Evolutionary conservation across 768 basidiomycete genomes (phyloP).

Genomic region (Leccinellum rugosiceps): DNA sequence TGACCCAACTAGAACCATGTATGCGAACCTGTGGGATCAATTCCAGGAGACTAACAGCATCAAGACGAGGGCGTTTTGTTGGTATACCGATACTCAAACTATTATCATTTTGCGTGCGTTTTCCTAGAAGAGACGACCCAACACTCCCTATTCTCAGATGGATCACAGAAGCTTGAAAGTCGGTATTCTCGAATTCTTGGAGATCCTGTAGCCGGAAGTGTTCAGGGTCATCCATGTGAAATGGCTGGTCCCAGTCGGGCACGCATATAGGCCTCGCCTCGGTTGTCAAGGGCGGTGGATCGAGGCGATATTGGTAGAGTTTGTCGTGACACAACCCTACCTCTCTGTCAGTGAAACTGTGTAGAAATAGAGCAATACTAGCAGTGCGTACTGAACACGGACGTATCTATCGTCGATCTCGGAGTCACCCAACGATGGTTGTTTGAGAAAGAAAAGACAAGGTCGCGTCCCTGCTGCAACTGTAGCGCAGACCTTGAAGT

Average conservation of each 20-base stretch:
- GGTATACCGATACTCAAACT: slow-evolving; percentile 9
- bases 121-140: slow-evolving; percentile 1
- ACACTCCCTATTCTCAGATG: neutral
- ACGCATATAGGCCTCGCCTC: slow-evolving; percentile 3
- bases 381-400: slow-evolving; percentile 22
- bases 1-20: neutral
- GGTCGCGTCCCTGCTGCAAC: slow-evolving; percentile 20
- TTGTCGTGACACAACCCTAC: slow-evolving; percentile 15
- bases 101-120: slow-evolving; percentile 4
- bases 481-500: neutral
- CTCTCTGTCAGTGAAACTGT: slow-evolving; percentile 8
- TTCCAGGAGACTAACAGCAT: slow-evolving; percentile 33
- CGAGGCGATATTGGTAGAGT: slow-evolving; percentile 23
- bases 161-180: slow-evolving; percentile 21
- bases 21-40: slow-evolving; percentile 46
- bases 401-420: slow-evolving; percentile 6
- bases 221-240: slow-evolving; percentile 32
- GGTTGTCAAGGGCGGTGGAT: slow-evolving; percentile 14
- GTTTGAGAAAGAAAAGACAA: slow-evolving; percentile 16
- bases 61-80: slow-evolving; percentile 35
- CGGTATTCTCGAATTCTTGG: slow-evolving; percentile 42
- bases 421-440: slow-evolving; percentile 19
- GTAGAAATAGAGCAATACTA: neutral
- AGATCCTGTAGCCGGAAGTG: slow-evolving; percentile 36
- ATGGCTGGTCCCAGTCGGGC: slow-evolving; percentile 40